Evolutionary conservation across 495 filamentous ascomycete genomes (phyloP).

Genomic region (Neurospora sp.): DNA sequence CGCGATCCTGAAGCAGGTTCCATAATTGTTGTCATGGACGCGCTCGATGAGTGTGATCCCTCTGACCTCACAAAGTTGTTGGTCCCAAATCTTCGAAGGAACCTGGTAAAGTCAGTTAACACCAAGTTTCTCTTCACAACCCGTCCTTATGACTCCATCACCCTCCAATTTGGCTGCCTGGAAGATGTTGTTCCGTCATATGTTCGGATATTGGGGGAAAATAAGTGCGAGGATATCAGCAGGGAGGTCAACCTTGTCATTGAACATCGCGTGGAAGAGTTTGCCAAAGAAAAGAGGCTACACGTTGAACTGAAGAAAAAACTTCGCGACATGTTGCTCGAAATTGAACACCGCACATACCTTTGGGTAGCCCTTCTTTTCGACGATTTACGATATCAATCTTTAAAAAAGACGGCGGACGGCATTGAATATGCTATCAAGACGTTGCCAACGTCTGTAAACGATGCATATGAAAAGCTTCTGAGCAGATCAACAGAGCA

Average conservation of each 20-base stretch:
- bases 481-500: slow-evolving; percentile 18
- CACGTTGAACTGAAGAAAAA: slow-evolving; percentile 12
- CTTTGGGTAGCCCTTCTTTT: slow-evolving; percentile 28
- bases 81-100: slow-evolving; percentile 4
- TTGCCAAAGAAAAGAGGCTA: slow-evolving; percentile 12
- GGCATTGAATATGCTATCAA: slow-evolving; percentile 10
- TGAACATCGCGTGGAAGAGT: slow-evolving; percentile 15
- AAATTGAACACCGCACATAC: slow-evolving; percentile 25
- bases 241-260: slow-evolving; percentile 37
- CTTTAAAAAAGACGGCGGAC: slow-evolving; percentile 8
- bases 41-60: slow-evolving; percentile 30
- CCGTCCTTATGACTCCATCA: slow-evolving; percentile 35
- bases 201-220: slow-evolving; percentile 31
- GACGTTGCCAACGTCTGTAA: slow-evolving; percentile 23
- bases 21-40: slow-evolving; percentile 41
- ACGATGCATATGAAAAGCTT: slow-evolving; percentile 35
- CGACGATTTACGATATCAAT: neutral
- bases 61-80: neutral
- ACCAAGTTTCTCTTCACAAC: slow-evolving; percentile 42
- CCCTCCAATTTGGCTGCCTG: slow-evolving; percentile 17
- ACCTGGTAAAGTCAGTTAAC: slow-evolving; percentile 1
- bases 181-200: slow-evolving; percentile 14
- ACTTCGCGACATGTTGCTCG: slow-evolving; percentile 11
- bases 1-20: slow-evolving; percentile 28
- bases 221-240: slow-evolving; percentile 26